phyloP scores from a whole-genome alignment of 179 eudicot genomes.

The Beta lomatogona region DNA sequence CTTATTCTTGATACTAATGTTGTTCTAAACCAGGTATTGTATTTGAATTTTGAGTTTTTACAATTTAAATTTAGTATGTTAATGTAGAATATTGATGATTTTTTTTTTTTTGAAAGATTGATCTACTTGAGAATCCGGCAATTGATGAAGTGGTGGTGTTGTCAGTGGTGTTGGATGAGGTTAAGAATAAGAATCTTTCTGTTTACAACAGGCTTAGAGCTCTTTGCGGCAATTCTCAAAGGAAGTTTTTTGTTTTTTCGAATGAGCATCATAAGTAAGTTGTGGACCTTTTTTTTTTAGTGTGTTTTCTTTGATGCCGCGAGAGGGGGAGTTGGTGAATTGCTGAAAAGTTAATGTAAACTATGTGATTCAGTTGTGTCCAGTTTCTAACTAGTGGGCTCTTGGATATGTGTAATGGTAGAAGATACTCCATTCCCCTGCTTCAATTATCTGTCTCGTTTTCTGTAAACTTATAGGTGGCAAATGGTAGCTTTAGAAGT shows the following conservation, averaged over 20 bases:
- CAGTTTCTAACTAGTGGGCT: background rate
- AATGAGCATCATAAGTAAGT: slow-evolving; percentile 92
- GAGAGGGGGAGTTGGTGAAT: background rate
- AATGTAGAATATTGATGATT: background rate
- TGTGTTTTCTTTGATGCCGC: slow-evolving; percentile 3
- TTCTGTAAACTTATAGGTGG: too few species aligned
- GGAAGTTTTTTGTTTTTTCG: slow-evolving; percentile 83
- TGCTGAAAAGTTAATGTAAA: background rate
- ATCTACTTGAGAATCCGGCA: slow-evolving; percentile 88
- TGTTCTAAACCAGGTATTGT: slow-evolving; percentile 80
- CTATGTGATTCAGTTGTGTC: background rate
- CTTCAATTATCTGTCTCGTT: background rate
- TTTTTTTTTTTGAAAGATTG: slow-evolving; percentile 51
- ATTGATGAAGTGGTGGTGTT: slow-evolving; percentile 85
- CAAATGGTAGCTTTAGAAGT: too few species aligned
- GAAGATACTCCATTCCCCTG: background rate
- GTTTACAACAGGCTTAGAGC: slow-evolving; percentile 86
- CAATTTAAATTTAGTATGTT: background rate
- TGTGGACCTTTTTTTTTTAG: background rate
- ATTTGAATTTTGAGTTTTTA: background rate
- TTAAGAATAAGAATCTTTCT: slow-evolving; percentile 76
- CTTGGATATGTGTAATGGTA: background rate
- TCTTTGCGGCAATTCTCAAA: slow-evolving; percentile 66
- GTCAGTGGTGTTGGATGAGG: slow-evolving; percentile 89
- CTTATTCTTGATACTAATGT: slow-evolving; percentile 84